Evolutionary conservation across 1,284 basidiomycete species (phyloP).

Genomic region (Ceratobasidium sp.): DNA sequence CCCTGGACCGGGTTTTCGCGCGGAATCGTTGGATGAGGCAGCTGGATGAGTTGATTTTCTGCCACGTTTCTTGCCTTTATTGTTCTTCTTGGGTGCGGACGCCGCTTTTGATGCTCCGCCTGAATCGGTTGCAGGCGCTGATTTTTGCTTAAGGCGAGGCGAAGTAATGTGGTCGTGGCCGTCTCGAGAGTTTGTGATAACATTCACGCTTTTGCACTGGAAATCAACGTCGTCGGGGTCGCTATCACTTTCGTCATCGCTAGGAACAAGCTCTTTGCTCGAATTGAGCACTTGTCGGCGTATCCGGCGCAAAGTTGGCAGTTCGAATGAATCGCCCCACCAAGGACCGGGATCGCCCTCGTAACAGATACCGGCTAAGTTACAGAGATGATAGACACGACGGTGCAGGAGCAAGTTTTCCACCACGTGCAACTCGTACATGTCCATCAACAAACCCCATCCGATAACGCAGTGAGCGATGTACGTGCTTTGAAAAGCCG

Average conservation of each 20-base stretch:
- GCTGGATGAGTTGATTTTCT: no score
- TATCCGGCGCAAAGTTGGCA: not conserved
- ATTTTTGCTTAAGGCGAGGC: no score
- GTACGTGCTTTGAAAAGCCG: not conserved
- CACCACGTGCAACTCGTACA: not conserved
- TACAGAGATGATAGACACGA: not conserved
- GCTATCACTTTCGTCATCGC: not conserved
- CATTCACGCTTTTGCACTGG: no score
- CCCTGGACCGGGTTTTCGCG: no score
- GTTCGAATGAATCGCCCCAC: not conserved
- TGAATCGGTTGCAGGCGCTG: no score
- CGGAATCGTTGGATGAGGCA: no score
- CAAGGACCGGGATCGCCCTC: not conserved
- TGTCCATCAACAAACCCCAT: not conserved
- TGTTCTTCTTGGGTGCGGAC: no score
- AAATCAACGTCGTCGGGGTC: not conserved
- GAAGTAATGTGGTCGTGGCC: no score
- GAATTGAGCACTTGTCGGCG: not conserved
- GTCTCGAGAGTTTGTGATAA: no score
- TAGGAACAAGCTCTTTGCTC: not conserved
- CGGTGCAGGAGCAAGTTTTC: not conserved
- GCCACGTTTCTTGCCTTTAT: no score
- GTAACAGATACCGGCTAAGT: not conserved
- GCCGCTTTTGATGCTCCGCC: no score
- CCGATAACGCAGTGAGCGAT: not conserved